Conservation (phyloP, 202 grass and related monocot species). For the Schoenoplectus tabernaemontani region DNA sequence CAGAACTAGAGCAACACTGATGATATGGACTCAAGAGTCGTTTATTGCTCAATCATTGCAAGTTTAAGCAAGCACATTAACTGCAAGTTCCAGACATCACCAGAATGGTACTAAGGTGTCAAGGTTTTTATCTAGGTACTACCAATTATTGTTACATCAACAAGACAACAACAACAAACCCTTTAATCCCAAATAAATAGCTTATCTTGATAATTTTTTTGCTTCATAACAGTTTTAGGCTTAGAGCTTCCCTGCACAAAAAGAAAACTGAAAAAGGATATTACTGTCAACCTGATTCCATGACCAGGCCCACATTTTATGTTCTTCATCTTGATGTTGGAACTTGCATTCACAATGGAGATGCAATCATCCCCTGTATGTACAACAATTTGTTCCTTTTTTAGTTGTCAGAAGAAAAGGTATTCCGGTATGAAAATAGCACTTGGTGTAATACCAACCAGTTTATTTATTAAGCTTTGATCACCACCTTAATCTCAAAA, state of each 20-base stretch:
- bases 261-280: neutral
- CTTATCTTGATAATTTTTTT: neutral
- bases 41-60: neutral
- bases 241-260: neutral
- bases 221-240: neutral
- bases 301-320: conserved; percentile 70
- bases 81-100: neutral
- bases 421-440: neutral
- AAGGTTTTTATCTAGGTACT: neutral
- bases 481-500: neutral
- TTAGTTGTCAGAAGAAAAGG: neutral
- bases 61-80: neutral
- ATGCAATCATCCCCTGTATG: conserved; percentile 71
- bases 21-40: neutral
- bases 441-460: neutral
- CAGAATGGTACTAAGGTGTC: neutral
- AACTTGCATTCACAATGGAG: conserved; percentile 76
- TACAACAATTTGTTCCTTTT: neutral
- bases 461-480: neutral
- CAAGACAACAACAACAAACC: neutral
- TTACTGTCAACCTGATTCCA: conserved; percentile 51
- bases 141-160: neutral
- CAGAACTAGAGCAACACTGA: neutral
- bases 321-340: conserved; percentile 49
- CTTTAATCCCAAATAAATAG: neutral